Evolutionary conservation across 2,329 filamentous ascomycete species (phyloP).

Genomic region (Alternaria dauci): DNA sequence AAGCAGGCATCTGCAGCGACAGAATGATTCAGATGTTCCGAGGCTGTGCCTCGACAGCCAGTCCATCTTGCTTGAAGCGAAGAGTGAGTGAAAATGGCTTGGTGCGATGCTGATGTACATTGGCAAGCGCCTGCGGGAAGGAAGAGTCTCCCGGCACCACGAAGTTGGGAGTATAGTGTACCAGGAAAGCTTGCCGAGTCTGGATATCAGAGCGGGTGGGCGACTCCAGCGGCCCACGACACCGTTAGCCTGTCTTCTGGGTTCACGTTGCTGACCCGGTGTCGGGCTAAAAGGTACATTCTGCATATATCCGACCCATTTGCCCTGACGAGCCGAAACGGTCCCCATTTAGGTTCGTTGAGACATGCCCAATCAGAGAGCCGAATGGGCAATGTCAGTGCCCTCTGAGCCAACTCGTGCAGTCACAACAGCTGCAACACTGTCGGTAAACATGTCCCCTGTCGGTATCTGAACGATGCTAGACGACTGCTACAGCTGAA

Average conservation of each 20-base stretch:
- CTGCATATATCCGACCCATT: conserved; percentile 11
- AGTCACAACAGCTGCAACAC: conserved; percentile 1
- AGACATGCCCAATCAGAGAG: conserved; percentile 21
- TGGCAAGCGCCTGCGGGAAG: neutral
- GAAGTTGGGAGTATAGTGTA: neutral
- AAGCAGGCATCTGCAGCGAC: conserved; percentile 10
- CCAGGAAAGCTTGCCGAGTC: conserved; percentile 13
- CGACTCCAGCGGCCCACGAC: conserved; percentile 11
- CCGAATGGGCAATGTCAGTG: conserved; percentile 5
- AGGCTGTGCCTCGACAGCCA: neutral
- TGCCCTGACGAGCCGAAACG: conserved; percentile 8
- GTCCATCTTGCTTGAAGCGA: neutral
- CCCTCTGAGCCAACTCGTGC: conserved; percentile 8
- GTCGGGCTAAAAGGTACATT: conserved; percentile 27
- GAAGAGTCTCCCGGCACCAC: conserved; percentile 8
- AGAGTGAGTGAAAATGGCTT: neutral
- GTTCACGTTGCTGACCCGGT: conserved; percentile 33
- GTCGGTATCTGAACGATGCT: conserved; percentile 5
- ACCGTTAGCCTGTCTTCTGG: conserved; percentile 16
- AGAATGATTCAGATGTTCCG: conserved; percentile 1
- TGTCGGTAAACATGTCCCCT: conserved; percentile 4
- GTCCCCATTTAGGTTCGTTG: conserved; percentile 9
- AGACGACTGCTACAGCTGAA: neutral
- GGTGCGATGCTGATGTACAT: neutral
- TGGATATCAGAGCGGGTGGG: conserved; percentile 4